A percentile compares a stretch with the other conserved stretches of the same genome.
Conservation (phyloP, 148 eudicot genomes). For the Vaccinium corymbosum region DNA sequence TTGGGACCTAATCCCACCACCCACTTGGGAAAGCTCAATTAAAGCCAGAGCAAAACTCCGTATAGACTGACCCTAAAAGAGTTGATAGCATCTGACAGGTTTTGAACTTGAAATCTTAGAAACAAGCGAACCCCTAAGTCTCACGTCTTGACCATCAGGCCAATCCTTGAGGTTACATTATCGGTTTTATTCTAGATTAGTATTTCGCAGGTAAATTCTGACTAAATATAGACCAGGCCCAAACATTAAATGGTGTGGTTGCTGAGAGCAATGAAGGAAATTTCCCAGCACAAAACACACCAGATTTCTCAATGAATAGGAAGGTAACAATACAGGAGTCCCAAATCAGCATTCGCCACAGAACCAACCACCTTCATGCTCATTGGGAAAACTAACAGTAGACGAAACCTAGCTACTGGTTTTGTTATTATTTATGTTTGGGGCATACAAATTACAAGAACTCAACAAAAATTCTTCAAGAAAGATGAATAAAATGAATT, state of each 20-base stretch:
- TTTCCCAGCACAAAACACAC: neutral
- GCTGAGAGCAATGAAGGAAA: neutral
- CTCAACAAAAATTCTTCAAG: neutral
- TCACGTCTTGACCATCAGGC: too few relatives aligned
- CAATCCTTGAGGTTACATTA: too few relatives aligned
- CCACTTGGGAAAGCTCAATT: too few relatives aligned
- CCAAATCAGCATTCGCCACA: neutral
- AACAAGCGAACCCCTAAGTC: neutral
- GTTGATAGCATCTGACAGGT: too few relatives aligned
- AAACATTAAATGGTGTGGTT: too few relatives aligned
- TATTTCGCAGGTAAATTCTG: too few relatives aligned
- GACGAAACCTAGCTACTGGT: neutral
- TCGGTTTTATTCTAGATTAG: too few relatives aligned
- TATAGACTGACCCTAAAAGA: too few relatives aligned
- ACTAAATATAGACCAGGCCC: too few relatives aligned
- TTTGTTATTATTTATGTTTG: neutral
- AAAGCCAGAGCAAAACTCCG: too few relatives aligned
- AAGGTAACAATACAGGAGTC: neutral
- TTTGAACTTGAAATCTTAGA: too few relatives aligned
- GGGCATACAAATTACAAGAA: neutral
- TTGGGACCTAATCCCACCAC: too few relatives aligned
- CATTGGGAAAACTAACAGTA: neutral
- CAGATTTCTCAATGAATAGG: neutral
- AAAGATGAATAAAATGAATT: slow-evolving; percentile 2
- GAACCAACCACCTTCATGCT: neutral